Percentiles rank a stretch among this genome's conserved stretches.
These are phyloP conservation scores for Chytriomyces sp. DNA, from an alignment of 192 early-diverging fungal genomes.

Conservation along the genomic window DNA sequence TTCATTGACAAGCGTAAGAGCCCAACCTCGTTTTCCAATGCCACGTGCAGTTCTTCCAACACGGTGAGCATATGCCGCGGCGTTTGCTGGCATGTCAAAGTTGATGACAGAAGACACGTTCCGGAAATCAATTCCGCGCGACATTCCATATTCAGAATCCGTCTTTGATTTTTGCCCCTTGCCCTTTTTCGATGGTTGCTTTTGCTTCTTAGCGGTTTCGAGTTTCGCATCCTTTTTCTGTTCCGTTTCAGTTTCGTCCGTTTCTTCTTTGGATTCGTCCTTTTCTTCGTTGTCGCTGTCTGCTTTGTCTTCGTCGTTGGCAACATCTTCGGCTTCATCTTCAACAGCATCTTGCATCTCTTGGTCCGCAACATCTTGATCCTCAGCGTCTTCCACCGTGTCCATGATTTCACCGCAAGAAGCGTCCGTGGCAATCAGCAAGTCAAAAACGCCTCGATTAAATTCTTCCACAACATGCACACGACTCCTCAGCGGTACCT, in stretches of 20 bases:
- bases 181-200: conserved; percentile 38
- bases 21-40: conserved; percentile 82
- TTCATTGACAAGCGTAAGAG: conserved; percentile 80
- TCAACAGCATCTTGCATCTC: conserved; percentile 31
- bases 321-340: conserved; percentile 3
- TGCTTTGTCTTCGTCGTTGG: conserved; percentile 22
- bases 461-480: conserved; percentile 97
- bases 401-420: conserved; percentile 49
- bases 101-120: conserved; percentile 93
- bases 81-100: conserved; percentile 91
- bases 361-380: conserved; percentile 31
- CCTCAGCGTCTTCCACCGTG: conserved; percentile 46
- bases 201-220: conserved; percentile 9
- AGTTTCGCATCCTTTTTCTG: conserved; percentile 11
- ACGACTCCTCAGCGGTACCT: conserved; percentile 86
- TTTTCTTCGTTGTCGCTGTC: conserved; percentile 19
- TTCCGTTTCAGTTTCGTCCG: conserved; percentile 28
- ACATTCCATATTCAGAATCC: conserved; percentile 92
- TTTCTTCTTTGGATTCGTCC: conserved; percentile 11
- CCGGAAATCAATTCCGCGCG: conserved; percentile 95
- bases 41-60: conserved; percentile 95
- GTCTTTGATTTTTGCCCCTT: conserved; percentile 46
- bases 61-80: conserved; percentile 89
- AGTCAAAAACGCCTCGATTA: conserved; percentile 94
- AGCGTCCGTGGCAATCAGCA: conserved; percentile 95